Evolutionary conservation across 1,284 basidiomycete species (phyloP).

Genomic region (Ceratobasidium papillatum): DNA sequence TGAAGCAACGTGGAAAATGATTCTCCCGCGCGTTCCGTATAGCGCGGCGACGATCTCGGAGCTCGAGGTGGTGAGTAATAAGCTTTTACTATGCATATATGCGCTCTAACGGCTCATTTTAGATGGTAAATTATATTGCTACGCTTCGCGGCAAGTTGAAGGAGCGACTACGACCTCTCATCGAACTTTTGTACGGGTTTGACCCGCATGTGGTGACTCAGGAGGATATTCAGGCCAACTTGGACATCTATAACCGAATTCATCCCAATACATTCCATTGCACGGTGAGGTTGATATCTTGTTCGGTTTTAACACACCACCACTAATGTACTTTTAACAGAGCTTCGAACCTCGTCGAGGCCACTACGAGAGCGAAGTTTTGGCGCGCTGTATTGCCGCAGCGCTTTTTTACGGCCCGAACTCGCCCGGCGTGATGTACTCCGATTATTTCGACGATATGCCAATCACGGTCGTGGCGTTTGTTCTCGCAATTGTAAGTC

Average conservation of each 20-base stretch:
- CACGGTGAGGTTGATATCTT: background rate
- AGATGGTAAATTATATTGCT: conserved; percentile 8
- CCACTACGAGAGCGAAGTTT: background rate
- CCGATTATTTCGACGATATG: conserved; percentile 12
- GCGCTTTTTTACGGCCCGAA: conserved; percentile 6
- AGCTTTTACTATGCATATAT: background rate
- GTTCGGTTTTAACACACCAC: no score
- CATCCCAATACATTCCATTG: conserved; percentile 19
- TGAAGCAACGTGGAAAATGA: background rate
- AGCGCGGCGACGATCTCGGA: background rate
- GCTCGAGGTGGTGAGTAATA: background rate
- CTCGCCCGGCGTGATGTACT: conserved; percentile 2
- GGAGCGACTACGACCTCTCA: background rate
- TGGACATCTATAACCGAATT: background rate
- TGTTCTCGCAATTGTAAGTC: conserved; percentile 13
- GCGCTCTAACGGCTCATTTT: background rate
- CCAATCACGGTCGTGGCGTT: conserved; percentile 3
- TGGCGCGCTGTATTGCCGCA: background rate
- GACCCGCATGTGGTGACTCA: background rate
- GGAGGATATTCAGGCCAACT: background rate
- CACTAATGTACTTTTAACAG: background rate
- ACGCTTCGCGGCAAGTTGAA: conserved; percentile 9
- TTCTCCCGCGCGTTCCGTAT: background rate
- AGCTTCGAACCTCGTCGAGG: background rate
- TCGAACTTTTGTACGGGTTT: background rate